These are phyloP conservation scores for Capsella rubella DNA, from an alignment of 441 rosid species.

Conservation along the genomic window DNA sequence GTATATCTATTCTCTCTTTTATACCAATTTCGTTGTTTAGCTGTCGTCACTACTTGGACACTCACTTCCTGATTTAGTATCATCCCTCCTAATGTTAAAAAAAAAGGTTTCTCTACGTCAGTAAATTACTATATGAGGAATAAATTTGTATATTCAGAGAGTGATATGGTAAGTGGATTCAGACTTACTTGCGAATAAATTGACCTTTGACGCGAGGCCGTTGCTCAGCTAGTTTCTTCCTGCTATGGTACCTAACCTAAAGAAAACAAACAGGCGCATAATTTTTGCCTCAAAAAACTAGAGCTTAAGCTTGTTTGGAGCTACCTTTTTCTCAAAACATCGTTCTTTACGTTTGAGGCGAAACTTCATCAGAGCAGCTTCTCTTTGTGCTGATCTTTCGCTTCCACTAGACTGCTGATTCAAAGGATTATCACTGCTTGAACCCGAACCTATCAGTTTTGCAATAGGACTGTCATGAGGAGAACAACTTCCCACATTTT, in stretches of 20 bases:
- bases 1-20: not conserved
- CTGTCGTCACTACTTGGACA: slow-evolving; percentile 33
- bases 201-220: slow-evolving; percentile 60
- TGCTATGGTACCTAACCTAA: slow-evolving; percentile 65
- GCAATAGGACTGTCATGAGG: slow-evolving; percentile 60
- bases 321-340: slow-evolving; percentile 83
- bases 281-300: slow-evolving; percentile 12
- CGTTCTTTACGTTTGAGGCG: slow-evolving; percentile 83
- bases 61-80: slow-evolving; percentile 35
- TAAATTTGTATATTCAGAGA: not conserved
- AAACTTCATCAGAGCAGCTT: slow-evolving; percentile 73
- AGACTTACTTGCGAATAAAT: slow-evolving; percentile 50
- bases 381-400: slow-evolving; percentile 57
- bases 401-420: slow-evolving; percentile 69
- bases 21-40: slow-evolving; percentile 17
- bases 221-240: slow-evolving; percentile 61
- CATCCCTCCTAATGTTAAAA: slow-evolving; percentile 18
- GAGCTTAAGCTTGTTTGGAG: slow-evolving; percentile 42
- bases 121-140: not conserved
- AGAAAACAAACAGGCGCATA: not conserved
- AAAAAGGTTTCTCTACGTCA: not conserved
- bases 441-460: slow-evolving; percentile 57
- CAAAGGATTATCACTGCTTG: slow-evolving; percentile 49
- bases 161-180: not conserved
- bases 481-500: slow-evolving; percentile 67